phyloP scores from a whole-genome alignment of 2,329 filamentous ascomycete species.

The Aspergillus niger region DNA sequence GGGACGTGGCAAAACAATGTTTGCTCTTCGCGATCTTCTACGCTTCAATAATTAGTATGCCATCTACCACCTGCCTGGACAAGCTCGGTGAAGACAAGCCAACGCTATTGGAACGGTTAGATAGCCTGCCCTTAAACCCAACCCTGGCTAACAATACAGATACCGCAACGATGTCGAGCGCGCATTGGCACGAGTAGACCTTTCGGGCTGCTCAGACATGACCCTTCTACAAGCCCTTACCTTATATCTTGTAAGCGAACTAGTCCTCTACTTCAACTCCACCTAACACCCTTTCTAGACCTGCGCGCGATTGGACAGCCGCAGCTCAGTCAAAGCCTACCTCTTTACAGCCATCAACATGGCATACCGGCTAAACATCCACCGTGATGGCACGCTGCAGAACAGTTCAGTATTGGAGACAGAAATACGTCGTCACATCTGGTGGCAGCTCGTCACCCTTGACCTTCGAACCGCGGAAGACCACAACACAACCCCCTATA shows the following conservation, averaged over 20 bases:
- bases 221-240: conserved; percentile 23
- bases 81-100: conserved; percentile 18
- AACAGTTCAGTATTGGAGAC: conserved; percentile 19
- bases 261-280: accelerated
- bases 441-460: conserved; percentile 28
- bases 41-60: conserved; percentile 17
- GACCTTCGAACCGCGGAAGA: conserved; percentile 23
- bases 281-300: conserved; percentile 14
- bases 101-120: conserved; percentile 16
- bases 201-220: conserved; percentile 18
- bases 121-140: background rate
- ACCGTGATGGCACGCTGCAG: conserved; percentile 13
- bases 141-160: conserved; percentile 13
- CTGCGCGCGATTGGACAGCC: conserved; percentile 16
- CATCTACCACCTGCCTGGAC: conserved; percentile 14
- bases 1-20: conserved; percentile 9
- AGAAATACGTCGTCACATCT: conserved; percentile 25
- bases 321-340: conserved; percentile 16
- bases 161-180: conserved; percentile 23
- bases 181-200: conserved; percentile 13
- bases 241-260: conserved; percentile 23
- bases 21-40: conserved; percentile 25
- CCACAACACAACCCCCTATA: conserved; percentile 11
- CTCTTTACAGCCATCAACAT: conserved; percentile 16
- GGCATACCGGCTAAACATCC: conserved; percentile 18